A percentile compares a stretch with the other conserved stretches of the same genome.
phyloP scores from a whole-genome alignment of 441 rosid genomes.

The Theobroma grandiflorum region DNA sequence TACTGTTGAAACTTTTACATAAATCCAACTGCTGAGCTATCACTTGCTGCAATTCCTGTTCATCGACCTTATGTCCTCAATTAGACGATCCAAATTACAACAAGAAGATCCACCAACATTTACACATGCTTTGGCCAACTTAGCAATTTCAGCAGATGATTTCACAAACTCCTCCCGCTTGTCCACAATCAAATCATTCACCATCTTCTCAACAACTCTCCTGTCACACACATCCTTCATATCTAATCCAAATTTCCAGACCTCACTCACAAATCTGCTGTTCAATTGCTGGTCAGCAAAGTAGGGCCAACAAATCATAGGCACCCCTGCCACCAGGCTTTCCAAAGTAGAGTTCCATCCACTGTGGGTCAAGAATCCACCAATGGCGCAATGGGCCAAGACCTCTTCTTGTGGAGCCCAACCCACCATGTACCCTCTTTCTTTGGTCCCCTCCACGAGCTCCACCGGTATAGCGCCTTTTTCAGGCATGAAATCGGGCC shows the following conservation, averaged over 20 bases:
- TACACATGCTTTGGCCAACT: slow-evolving; percentile 19
- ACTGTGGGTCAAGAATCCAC: slow-evolving; percentile 44
- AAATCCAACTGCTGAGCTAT: no score
- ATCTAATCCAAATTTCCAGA: slow-evolving; percentile 49
- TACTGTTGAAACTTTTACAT: no score
- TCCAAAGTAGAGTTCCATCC: slow-evolving; percentile 54
- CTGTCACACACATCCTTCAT: slow-evolving; percentile 48
- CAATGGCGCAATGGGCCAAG: slow-evolving; percentile 47
- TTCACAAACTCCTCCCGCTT: slow-evolving; percentile 33
- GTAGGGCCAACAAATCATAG: slow-evolving; percentile 44
- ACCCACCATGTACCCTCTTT: slow-evolving; percentile 54
- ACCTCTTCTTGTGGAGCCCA: slow-evolving; percentile 69
- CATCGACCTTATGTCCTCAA: slow-evolving; percentile 35
- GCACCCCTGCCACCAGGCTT: slow-evolving; percentile 46
- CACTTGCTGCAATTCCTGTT: neutral
- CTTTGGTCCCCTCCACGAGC: slow-evolving; percentile 39
- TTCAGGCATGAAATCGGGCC: slow-evolving; percentile 40
- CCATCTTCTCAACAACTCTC: slow-evolving; percentile 40
- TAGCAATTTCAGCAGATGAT: slow-evolving; percentile 33
- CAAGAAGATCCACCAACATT: slow-evolving; percentile 43
- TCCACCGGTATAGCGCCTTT: slow-evolving; percentile 33
- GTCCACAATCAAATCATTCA: slow-evolving; percentile 49
- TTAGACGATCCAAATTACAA: slow-evolving; percentile 37
- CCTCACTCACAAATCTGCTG: slow-evolving; percentile 41
- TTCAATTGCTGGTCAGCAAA: slow-evolving; percentile 46